Percentiles rank a stretch among this genome's conserved stretches.
These are phyloP conservation scores for Acanthamoeba healyi DNA, from an alignment of 208 protist genomes.

Conservation along the genomic window DNA sequence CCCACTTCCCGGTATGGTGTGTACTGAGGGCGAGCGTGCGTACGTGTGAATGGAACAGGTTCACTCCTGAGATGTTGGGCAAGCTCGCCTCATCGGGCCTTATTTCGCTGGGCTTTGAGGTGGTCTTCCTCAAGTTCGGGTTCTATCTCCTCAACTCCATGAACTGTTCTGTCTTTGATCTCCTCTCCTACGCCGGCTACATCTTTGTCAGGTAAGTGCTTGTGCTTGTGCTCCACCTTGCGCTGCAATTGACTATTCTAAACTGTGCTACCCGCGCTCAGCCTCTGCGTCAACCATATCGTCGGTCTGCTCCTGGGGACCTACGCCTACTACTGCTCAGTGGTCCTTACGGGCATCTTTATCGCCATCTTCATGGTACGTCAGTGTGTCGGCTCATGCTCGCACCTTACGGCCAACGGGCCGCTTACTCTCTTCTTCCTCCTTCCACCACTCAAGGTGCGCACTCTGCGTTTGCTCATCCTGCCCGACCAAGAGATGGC, in stretches of 20 bases:
- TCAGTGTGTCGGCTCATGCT: no score
- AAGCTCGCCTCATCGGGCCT: slow-evolving; percentile 83
- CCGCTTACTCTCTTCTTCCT: not conserved
- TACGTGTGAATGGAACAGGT: slow-evolving; percentile 60
- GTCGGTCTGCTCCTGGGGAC: slow-evolving; percentile 50
- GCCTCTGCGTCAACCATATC: slow-evolving; percentile 55
- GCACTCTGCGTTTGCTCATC: slow-evolving; percentile 65
- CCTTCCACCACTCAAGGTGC: not conserved
- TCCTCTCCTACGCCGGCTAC: slow-evolving; percentile 85
- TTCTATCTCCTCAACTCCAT: slow-evolving; percentile 83
- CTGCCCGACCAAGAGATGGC: slow-evolving; percentile 73
- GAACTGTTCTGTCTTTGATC: slow-evolving; percentile 84
- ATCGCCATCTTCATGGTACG: slow-evolving; percentile 74
- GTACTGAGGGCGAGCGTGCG: not conserved
- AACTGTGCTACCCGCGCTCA: not conserved
- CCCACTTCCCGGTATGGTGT: not conserved
- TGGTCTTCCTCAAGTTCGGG: slow-evolving; percentile 83
- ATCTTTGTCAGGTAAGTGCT: slow-evolving; percentile 87
- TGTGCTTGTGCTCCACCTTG: not conserved
- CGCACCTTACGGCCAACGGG: no score
- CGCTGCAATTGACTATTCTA: not conserved
- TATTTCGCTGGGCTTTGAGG: slow-evolving; percentile 85
- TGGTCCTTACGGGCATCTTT: slow-evolving; percentile 60
- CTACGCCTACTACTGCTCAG: slow-evolving; percentile 70
- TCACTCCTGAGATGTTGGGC: slow-evolving; percentile 90